Base-by-base conservation (phyloP, 192 early-diverging fungal species). In the Obelidium mucronatum region DNA sequence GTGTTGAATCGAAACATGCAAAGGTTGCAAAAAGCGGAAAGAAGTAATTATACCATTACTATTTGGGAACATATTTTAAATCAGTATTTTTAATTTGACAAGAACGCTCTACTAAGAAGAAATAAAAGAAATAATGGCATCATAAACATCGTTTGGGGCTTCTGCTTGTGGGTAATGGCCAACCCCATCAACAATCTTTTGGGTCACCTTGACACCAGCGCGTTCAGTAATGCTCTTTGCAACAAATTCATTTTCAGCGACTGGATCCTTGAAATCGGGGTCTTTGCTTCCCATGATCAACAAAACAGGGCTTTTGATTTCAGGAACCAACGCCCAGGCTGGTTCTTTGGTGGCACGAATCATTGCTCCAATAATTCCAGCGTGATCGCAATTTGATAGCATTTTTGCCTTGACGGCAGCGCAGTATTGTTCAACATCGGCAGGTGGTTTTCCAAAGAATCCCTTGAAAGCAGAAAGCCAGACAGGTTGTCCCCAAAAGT, bases 231-330 rank as follows among this genome's bases (percentile, higher is more conserved):
- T 40, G 22, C 19, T 26, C 59, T 31, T 44, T 15, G 74, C 60
- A 15, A 76, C 60, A 67, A 76, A 67, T 63, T 62, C 67, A 8
- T 1, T 26, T 40, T 80, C 79, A 11, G 28, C 75, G 13, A 24
- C 22, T 5, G 79, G 75, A 66, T 81, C 61, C 30, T 55, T 60
- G 40, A 81, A 81, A 60, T 79, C 77, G 1, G 80, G 77, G 54
- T 81, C 80, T 35, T 70, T 75, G 58, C 56, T 74, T n/a, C 79
- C 74, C 51, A 76, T 78, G 15, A 80, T 6, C 6, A 80, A 35
- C 36, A 80, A 48, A 1, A 78, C 56, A 5, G 67, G 67, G n/a
- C 39, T 31, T 53, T 78, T 40, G n/a, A 73, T 35, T 2, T 40
- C 19, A 3, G 55, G 30, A 40, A 67, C 1, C n/a, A 48, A 52